phyloP scores from a whole-genome alignment of 306 rosid genomes.

The Citrullus colocynthis region DNA sequence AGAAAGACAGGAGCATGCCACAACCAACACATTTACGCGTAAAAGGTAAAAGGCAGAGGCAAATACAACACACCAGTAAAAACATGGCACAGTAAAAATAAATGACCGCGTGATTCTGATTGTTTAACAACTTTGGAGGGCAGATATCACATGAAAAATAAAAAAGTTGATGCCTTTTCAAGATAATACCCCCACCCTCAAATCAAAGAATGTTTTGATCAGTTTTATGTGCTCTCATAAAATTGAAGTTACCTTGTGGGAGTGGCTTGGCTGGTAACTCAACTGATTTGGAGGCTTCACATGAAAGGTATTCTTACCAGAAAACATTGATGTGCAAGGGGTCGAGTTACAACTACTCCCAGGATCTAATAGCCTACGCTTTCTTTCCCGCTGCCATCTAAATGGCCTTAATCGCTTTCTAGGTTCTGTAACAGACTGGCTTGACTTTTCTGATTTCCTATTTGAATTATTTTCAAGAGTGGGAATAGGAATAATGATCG shows the following conservation, averaged over 20 bases:
- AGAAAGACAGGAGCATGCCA: neutral
- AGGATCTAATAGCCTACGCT: constrained; percentile 22
- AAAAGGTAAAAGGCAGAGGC: neutral
- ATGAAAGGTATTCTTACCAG: constrained; percentile 13
- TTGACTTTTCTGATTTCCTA: constrained; percentile 15
- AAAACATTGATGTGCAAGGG: neutral
- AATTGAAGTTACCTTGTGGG: constrained; percentile 3
- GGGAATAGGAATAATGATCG: constrained; percentile 7
- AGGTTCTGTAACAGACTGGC: constrained; percentile 14
- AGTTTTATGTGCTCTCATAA: neutral
- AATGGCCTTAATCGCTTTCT: constrained; percentile 58
- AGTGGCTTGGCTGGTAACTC: neutral
- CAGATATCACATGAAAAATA: neutral
- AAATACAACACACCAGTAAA: neutral
- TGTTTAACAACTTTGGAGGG: neutral
- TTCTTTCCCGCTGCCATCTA: constrained; percentile 57
- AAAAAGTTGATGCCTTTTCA: neutral
- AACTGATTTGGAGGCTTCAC: constrained; percentile 17
- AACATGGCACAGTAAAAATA: neutral
- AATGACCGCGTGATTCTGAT: too few relatives aligned
- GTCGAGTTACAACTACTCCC: constrained; percentile 16
- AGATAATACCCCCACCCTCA: neutral
- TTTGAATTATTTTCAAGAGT: constrained; percentile 8
- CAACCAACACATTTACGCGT: neutral
- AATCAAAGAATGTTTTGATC: neutral